Evolutionary conservation across 108 stramenopile species (phyloP), one percentile per base, ranked within the genome.

Genomic region (Seminavis robusta): DNA sequence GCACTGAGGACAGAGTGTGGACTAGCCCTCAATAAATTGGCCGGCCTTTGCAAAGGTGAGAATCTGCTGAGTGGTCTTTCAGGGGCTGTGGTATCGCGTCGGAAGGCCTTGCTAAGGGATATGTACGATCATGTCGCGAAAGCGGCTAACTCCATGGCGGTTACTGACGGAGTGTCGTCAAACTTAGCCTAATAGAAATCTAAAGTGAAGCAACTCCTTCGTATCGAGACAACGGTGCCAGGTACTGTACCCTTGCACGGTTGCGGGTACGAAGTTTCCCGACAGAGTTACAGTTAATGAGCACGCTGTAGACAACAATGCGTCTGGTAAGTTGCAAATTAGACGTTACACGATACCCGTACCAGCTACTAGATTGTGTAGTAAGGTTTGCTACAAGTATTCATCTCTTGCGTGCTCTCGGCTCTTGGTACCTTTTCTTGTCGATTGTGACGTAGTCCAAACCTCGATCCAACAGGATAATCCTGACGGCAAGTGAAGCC

Each of bases 11-110:
- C 55, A 23, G 79, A 81, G 19, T 68, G 77, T 24, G 41, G 52
- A 7, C 47, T 64, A 4, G 52, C 72, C 1, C 56, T 90, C 28
- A 60, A 75, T 25, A 90, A 82, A 53, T 61, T 90, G 8, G 61
- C 61, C 0, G 39, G 52, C 8, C 37, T 90, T 19, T 90, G 88
- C 65, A 86, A 80, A 52, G 75, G 59, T 44, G 84, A 90, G 64
- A 76, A 47, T 33, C 37, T 63, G 23, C 41, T 67, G 28, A 59
- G 59, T 9, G 77, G 79, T 13, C 67, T 79, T 24, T 33, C 80
- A 0, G 83, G 82, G 19, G 50, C 59, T 27, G 71, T 70, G 33
- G 86, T 69, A 4, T 50, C 61, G 4, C 55, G 79, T 59, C 75
- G 84, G 23, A 86, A 86, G 62, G 51, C 33, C 2, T 36, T 86